Conservation (phyloP, 352 stramenopile genomes). For the Phytophthora tentaculata region DNA sequence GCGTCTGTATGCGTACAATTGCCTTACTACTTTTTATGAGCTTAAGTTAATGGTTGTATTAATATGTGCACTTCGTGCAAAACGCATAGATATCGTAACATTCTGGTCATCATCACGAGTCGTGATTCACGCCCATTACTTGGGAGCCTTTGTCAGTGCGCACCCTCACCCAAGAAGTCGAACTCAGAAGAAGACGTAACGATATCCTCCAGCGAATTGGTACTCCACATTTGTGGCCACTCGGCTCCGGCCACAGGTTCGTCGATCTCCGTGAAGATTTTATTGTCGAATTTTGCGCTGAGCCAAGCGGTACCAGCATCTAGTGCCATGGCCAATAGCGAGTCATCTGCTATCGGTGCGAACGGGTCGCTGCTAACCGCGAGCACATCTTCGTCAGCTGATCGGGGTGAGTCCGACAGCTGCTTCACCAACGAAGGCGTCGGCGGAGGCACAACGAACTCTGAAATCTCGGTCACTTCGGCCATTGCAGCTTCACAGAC, state of each 20-base stretch:
- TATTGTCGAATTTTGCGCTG: constrained; percentile 18
- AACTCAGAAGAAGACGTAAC: constrained; percentile 34
- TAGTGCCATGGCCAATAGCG: constrained; percentile 32
- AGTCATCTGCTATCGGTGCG: constrained; percentile 27
- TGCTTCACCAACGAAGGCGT: constrained; percentile 20
- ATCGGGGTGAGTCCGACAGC: constrained; percentile 45
- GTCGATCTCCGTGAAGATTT: constrained; percentile 52
- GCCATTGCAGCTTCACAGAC: constrained; percentile 11
- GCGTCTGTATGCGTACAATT: constrained; percentile 12
- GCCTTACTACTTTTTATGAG: constrained; percentile 27
- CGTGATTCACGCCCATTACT: too few relatives aligned
- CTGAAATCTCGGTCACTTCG: constrained; percentile 14
- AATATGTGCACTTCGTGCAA: constrained; percentile 19
- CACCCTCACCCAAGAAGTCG: constrained; percentile 38
- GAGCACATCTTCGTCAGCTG: constrained; percentile 29
- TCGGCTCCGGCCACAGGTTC: constrained; percentile 39
- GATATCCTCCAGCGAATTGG: constrained; percentile 56
- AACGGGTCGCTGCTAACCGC: constrained; percentile 29
- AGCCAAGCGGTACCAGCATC: constrained; percentile 22
- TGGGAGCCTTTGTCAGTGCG: constrained; percentile 7
- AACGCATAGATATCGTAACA: constrained; percentile 4
- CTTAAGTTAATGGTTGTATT: constrained; percentile 34
- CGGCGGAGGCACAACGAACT: constrained; percentile 19
- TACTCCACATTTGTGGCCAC: constrained; percentile 57
- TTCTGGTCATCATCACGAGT: constrained; percentile 3